A percentile compares a stretch with the other conserved stretches of the same genome.
phyloP scores from a whole-genome alignment of 2,329 filamentous ascomycete species.

The Domatiomyces globalis region DNA sequence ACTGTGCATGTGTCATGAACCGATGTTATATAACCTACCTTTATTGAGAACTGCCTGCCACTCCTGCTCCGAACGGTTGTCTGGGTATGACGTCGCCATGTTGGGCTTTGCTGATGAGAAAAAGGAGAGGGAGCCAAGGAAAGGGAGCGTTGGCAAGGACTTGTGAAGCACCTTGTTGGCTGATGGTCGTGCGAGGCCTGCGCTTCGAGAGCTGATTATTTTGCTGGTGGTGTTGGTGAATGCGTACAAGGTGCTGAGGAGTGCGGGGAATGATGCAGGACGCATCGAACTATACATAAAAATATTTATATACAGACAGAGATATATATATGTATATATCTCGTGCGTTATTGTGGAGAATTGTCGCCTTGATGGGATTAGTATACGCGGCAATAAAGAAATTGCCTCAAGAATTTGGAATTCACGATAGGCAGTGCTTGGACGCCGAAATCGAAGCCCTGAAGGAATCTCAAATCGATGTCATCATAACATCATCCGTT shows the following conservation, averaged over 20 bases:
- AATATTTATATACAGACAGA: too few species aligned
- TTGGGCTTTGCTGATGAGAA: slow-evolving; percentile 39
- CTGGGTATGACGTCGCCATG: slow-evolving; percentile 48
- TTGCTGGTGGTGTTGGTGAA: slow-evolving; percentile 30
- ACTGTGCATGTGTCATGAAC: background rate
- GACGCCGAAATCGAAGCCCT: background rate
- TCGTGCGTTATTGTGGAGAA: background rate
- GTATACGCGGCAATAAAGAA: background rate
- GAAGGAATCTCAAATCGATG: background rate
- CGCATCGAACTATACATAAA: slow-evolving; percentile 27
- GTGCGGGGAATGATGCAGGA: slow-evolving; percentile 32
- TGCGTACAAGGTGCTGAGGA: slow-evolving; percentile 36
- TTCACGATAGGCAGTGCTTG: too few species aligned
- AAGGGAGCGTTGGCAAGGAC: slow-evolving; percentile 66
- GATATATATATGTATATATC: background rate
- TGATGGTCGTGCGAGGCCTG: slow-evolving; percentile 20
- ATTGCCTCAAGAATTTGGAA: background rate
- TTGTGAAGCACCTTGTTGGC: slow-evolving; percentile 14
- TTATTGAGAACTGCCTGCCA: slow-evolving; percentile 75
- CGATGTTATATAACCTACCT: slow-evolving; percentile 35
- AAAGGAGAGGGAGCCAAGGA: slow-evolving; percentile 62
- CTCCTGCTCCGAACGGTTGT: slow-evolving; percentile 65
- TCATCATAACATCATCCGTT: background rate
- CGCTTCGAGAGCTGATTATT: slow-evolving; percentile 18
- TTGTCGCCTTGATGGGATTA: too few species aligned